A percentile compares a stretch with the other conserved stretches of the same genome.
These are phyloP conservation scores for Mycena citricolor DNA, from an alignment of 1,284 basidiomycete genomes.

Conservation along the genomic window DNA sequence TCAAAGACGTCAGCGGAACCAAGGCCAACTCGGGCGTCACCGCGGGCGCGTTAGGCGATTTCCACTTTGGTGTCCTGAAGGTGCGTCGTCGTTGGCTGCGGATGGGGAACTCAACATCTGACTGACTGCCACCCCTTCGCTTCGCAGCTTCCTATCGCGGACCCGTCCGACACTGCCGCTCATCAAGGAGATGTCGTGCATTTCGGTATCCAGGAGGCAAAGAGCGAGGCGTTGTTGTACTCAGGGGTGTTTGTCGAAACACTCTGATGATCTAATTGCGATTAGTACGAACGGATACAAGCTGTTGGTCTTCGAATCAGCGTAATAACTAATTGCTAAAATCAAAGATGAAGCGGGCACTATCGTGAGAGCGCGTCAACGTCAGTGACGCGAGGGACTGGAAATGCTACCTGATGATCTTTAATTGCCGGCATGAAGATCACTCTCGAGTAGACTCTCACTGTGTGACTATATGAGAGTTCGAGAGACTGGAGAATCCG, in stretches of 20 bases:
- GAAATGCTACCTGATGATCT: too few relatives aligned
- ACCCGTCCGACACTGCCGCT: conserved; percentile 43
- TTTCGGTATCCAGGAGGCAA: conserved; percentile 56
- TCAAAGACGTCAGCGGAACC: conserved; percentile 42
- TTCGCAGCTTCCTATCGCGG: conserved; percentile 51
- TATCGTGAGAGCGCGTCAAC: too few relatives aligned
- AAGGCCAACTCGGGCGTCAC: conserved; percentile 42
- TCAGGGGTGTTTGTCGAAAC: conserved; percentile 57
- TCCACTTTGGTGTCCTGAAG: conserved; percentile 59
- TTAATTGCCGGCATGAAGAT: too few relatives aligned
- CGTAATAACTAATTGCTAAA: too few relatives aligned
- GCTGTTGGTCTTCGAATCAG: too few relatives aligned
- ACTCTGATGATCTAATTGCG: too few relatives aligned
- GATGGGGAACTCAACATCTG: background rate
- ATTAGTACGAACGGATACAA: too few relatives aligned
- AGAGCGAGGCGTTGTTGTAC: conserved; percentile 52
- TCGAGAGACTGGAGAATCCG: too few relatives aligned
- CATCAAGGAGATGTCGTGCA: conserved; percentile 56
- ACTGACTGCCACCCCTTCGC: background rate
- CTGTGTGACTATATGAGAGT: too few relatives aligned
- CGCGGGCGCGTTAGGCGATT: conserved; percentile 50
- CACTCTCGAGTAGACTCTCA: too few relatives aligned
- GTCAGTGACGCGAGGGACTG: too few relatives aligned
- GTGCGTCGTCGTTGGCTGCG: conserved; percentile 30
- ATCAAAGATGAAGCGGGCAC: too few relatives aligned